These are phyloP conservation scores for Paramecium sonneborni DNA, from an alignment of 73 alveolate genomes.

Conservation along the genomic window DNA sequence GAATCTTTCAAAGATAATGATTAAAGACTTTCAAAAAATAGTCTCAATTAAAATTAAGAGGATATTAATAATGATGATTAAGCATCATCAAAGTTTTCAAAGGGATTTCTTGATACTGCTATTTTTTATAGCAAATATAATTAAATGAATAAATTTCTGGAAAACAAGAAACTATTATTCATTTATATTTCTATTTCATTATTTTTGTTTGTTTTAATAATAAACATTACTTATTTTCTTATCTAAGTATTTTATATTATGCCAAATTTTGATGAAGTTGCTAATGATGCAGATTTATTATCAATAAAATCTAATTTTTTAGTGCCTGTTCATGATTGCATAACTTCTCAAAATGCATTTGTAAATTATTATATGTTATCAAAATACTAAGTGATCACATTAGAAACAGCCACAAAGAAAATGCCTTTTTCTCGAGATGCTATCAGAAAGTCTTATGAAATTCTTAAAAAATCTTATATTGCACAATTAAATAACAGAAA, in stretches of 20 bases:
- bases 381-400: not conserved
- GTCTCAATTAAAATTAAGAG: not conserved
- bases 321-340: not conserved
- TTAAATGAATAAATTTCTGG: not conserved
- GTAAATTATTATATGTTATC: not conserved
- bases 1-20: not conserved
- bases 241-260: not conserved
- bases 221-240: not conserved
- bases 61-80: not conserved
- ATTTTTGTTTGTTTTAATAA: not conserved
- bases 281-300: not conserved
- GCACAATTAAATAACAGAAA: not conserved
- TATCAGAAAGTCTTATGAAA: not conserved
- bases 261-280: not conserved
- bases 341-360: not conserved
- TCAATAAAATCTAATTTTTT: not conserved
- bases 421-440: not conserved
- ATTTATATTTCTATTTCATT: not conserved
- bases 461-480: not conserved
- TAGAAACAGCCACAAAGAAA: not conserved
- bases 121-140: not conserved
- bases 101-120: not conserved
- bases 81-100: not conserved
- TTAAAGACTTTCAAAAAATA: not conserved
- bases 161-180: not conserved